Evolutionary conservation across 164 flowering plant species (phyloP).

Genomic region (Aristolochia fimbriata): DNA sequence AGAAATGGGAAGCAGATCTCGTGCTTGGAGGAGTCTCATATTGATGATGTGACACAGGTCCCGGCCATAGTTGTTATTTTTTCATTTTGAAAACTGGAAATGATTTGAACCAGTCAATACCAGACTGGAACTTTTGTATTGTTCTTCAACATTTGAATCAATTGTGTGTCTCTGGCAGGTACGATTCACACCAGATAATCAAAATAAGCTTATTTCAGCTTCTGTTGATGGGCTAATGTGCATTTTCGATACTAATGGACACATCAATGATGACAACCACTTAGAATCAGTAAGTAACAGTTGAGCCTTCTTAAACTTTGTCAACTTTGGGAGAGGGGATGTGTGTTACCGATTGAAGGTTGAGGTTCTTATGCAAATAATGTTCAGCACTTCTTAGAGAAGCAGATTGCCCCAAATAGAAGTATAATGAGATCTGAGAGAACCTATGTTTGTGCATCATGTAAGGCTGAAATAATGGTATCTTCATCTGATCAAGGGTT

Average conservation of each 20-base stretch:
- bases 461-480: no score
- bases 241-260: slow-evolving; percentile 59
- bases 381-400: no score
- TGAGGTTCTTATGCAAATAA: no score
- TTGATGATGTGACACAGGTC: slow-evolving; percentile 97
- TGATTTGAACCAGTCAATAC: no score
- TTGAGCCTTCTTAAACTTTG: no score
- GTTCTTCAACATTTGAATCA: neutral
- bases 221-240: slow-evolving; percentile 95
- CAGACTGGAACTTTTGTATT: neutral
- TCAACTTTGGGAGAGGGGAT: no score
- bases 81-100: no score
- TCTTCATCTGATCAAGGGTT: neutral
- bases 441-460: no score
- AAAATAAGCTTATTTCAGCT: slow-evolving; percentile 74
- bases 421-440: no score
- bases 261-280: slow-evolving; percentile 79
- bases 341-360: no score
- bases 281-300: slow-evolving; percentile 70
- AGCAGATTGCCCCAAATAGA: no score
- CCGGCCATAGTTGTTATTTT: no score
- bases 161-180: slow-evolving; percentile 34
- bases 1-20: slow-evolving; percentile 75
- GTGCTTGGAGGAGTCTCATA: slow-evolving; percentile 88
- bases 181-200: slow-evolving; percentile 59